These are phyloP conservation scores for Auricularia sp. DNA, from an alignment of 768 basidiomycete genomes.

Conservation along the genomic window DNA sequence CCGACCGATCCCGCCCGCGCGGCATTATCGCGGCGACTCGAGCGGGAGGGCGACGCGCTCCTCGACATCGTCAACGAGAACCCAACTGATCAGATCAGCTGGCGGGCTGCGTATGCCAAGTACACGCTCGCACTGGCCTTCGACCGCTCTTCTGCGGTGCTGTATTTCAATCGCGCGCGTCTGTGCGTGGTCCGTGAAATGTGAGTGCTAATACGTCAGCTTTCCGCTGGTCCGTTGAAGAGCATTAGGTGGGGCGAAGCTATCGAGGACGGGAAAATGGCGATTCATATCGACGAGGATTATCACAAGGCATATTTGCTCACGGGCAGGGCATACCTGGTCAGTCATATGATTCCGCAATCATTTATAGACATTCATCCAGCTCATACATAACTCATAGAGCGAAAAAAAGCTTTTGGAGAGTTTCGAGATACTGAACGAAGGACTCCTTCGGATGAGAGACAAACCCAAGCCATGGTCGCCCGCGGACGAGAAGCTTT, in stretches of 20 bases:
- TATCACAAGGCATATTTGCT: background rate
- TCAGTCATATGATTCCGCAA: background rate
- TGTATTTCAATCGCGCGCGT: background rate
- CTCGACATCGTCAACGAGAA: background rate
- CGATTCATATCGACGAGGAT: background rate
- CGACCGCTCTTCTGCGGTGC: background rate
- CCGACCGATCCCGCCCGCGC: background rate
- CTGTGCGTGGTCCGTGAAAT: too few species aligned
- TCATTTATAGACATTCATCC: background rate
- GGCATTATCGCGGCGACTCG: background rate
- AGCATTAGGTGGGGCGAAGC: background rate
- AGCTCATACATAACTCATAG: background rate
- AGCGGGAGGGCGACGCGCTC: background rate
- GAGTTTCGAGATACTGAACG: background rate
- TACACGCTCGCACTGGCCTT: background rate
- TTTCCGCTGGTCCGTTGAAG: too few species aligned
- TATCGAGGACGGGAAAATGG: background rate
- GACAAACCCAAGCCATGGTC: background rate
- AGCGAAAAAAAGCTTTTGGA: background rate
- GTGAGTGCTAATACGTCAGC: too few species aligned
- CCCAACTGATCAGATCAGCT: background rate
- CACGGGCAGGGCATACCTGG: background rate
- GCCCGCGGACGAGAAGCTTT: background rate
- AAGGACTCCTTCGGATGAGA: background rate
- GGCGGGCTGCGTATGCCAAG: background rate